Percentiles rank a stretch among this genome's conserved stretches.
These are phyloP conservation scores for Tolypocladium tropicale DNA, from an alignment of 2,329 filamentous ascomycete genomes.

Conservation along the genomic window DNA sequence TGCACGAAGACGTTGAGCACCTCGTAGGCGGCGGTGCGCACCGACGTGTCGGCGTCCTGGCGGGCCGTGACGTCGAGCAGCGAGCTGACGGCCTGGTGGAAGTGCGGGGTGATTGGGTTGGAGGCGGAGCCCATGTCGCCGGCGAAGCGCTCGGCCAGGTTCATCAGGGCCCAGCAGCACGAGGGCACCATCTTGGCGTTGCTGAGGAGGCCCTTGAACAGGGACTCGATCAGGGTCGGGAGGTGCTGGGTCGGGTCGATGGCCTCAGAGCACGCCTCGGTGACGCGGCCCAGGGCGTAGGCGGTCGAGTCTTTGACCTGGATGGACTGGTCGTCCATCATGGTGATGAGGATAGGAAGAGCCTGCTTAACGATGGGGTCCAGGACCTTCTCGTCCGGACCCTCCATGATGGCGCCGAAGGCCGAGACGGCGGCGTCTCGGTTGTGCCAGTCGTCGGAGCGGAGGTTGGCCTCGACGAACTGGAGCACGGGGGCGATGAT, in stretches of 20 bases:
- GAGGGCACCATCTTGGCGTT: constrained; percentile 96
- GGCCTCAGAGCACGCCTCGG: constrained; percentile 82
- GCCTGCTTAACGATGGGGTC: constrained; percentile 95
- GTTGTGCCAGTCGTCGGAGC: constrained; percentile 86
- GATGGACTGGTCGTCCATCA: constrained; percentile 83
- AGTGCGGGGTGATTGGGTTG: constrained; percentile 84
- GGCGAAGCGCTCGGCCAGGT: constrained; percentile 89
- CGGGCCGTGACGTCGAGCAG: constrained; percentile 79
- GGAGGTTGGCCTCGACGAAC: constrained; percentile 87
- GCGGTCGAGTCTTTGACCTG: constrained; percentile 94
- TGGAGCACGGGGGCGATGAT: constrained; percentile 78
- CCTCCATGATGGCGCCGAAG: constrained; percentile 98
- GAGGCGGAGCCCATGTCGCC: constrained; percentile 66
- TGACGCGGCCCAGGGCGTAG: constrained; percentile 91
- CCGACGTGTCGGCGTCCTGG: constrained; percentile 71
- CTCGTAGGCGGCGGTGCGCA: constrained; percentile 93
- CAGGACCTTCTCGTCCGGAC: constrained; percentile 83
- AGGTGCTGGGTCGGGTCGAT: constrained; percentile 81
- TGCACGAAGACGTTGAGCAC: constrained; percentile 91
- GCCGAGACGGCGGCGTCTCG: constrained; percentile 94
- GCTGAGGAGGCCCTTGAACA: constrained; percentile 83
- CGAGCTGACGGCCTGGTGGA: constrained; percentile 81
- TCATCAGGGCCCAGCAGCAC: constrained; percentile 99
- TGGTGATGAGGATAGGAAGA: constrained; percentile 76
- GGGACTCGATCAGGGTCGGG: constrained; percentile 71